phyloP scores from a whole-genome alignment of 257 asterid species.

The Solanum corneliomulleri region DNA sequence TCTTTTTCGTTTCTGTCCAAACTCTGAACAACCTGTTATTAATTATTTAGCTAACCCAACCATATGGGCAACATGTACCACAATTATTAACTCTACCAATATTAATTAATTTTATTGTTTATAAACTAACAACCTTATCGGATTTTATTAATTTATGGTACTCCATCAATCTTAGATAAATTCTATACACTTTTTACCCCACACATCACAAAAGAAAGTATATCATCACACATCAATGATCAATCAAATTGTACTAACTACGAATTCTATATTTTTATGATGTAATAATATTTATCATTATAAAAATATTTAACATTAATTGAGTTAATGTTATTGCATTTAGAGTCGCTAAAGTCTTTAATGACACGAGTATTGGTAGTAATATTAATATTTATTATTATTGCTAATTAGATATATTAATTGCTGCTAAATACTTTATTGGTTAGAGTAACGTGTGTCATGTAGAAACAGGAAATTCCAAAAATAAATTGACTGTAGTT shows the following conservation, averaged over 20 bases:
- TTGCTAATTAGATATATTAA: not conserved
- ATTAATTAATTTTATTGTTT: not conserved
- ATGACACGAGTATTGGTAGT: not conserved
- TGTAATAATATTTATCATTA: not conserved
- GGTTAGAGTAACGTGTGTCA: not conserved
- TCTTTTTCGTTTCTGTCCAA: conserved; percentile 4
- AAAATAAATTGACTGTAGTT: not conserved
- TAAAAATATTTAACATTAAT: no score
- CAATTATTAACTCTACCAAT: not conserved
- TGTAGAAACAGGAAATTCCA: not conserved
- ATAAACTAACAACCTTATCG: not conserved
- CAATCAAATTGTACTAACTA: not conserved
- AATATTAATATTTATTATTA: not conserved
- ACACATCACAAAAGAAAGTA: not conserved
- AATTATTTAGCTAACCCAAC: conserved; percentile 26
- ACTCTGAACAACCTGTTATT: conserved; percentile 40
- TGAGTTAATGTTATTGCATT: not conserved
- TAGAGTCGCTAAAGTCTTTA: no score
- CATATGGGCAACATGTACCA: conserved; percentile 4
- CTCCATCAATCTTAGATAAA: not conserved
- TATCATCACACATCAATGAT: not conserved
- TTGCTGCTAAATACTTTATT: not conserved
- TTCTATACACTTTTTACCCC: not conserved
- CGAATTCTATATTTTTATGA: not conserved
- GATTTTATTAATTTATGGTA: not conserved